These are phyloP conservation scores for Tetrahymena borealis DNA, from an alignment of 73 alveolate genomes.

Conservation along the genomic window DNA sequence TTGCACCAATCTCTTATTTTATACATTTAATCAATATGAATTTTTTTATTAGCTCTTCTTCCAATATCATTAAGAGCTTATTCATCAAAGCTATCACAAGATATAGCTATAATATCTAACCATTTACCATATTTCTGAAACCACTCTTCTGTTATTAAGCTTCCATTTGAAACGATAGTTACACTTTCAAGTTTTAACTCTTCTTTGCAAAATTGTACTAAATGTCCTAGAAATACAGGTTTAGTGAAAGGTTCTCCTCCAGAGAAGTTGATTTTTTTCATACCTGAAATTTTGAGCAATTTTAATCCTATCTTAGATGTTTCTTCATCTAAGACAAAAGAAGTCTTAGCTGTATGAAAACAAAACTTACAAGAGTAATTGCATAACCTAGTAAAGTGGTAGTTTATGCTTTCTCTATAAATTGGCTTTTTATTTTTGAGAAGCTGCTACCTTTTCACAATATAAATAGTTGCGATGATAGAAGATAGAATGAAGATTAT, in stretches of 20 bases:
- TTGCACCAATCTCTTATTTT: conserved; percentile 47
- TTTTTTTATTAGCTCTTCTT: conserved; percentile 50
- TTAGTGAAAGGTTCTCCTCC: conserved; percentile 70
- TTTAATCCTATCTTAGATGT: conserved; percentile 43
- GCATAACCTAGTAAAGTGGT: conserved; percentile 51
- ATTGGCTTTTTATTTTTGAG: background rate
- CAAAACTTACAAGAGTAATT: conserved; percentile 61
- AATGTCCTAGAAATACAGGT: conserved; percentile 15
- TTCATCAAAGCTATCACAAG: conserved; percentile 60
- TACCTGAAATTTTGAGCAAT: conserved; percentile 48
- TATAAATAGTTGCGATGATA: background rate
- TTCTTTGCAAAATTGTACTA: conserved; percentile 42
- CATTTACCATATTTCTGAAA: conserved; percentile 43
- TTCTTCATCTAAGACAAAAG: conserved; percentile 27
- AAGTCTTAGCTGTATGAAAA: conserved; percentile 45
- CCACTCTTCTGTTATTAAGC: conserved; percentile 51
- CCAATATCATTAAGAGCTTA: conserved; percentile 53
- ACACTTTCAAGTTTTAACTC: conserved; percentile 46
- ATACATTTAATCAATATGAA: conserved; percentile 19
- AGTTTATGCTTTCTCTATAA: conserved; percentile 24
- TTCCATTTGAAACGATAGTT: conserved; percentile 54
- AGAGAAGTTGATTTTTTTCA: conserved; percentile 59
- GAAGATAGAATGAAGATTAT: no score
- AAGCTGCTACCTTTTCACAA: background rate
- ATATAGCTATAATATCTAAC: conserved; percentile 56